Base-by-base conservation (phyloP, 768 basidiomycete genomes). In the Zangia roseola region DNA sequence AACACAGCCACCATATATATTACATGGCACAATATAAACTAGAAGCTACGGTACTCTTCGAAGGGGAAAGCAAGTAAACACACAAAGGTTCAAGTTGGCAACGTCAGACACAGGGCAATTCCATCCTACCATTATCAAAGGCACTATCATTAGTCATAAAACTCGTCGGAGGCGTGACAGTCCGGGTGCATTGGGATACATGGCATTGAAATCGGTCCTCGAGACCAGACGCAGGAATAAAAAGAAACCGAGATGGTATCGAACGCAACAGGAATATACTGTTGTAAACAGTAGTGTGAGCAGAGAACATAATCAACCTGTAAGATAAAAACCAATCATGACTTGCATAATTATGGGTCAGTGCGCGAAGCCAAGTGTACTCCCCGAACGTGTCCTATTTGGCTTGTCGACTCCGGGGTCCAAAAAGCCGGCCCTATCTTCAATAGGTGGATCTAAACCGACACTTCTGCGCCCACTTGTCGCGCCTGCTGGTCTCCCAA, bases 401-500 rank as follows among this genome's bases (percentile, higher is more conserved):
- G 49, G 59, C 49, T 42, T 60, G 43, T 59, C 57, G 13, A 37
- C 21, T 16, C 28, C 50, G 26, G 58, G 53, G 34, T 57, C 60
- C 40, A 57, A 50, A 19, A 55, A 53, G 30, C 40, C 53, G 31
- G 20, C 39, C 8, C 43, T 19, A 13, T 63, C 57, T 45, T 69
- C 62, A 13, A 49, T 26, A 36, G 49, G 52, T 41, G 54, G 63
- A 34, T 68, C 67, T 31, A 60, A 47, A 23, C 69, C 72, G 16
- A 65, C 68, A 44, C 74, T 78, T 26, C 77, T 75, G 45, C 77
- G 70, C 23, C 78, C 68, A 53, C 70, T 73, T 3, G 69, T 70
- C 42, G 71, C 58, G 14, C 78, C 66, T 17, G 45, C 44, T 13
- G 70, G 69, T 21, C 70, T 52, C 6, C 78, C 81, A 65, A 71